A percentile compares a stretch with the other conserved stretches of the same genome.
These are phyloP conservation scores for Camellia oleifera DNA, from an alignment of 179 eudicot genomes.

Conservation along the genomic window DNA sequence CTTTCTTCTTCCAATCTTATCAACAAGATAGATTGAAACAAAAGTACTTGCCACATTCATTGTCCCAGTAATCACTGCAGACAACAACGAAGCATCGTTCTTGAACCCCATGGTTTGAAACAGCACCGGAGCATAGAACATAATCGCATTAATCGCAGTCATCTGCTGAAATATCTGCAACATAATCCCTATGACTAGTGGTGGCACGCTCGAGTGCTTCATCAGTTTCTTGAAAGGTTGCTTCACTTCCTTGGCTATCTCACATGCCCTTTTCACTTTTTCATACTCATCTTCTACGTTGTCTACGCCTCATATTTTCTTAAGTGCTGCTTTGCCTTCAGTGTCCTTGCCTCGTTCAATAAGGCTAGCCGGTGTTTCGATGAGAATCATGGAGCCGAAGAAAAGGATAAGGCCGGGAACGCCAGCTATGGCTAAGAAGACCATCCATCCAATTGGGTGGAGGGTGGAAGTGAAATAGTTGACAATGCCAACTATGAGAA, in stretches of 20 bases:
- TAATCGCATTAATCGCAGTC: slow-evolving; percentile 59
- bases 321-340: slow-evolving; percentile 21
- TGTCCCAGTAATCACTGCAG: slow-evolving; percentile 45
- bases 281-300: slow-evolving; percentile 41
- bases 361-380: slow-evolving; percentile 51
- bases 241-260: slow-evolving; percentile 29
- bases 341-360: slow-evolving; percentile 29
- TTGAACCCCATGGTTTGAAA: slow-evolving; percentile 59
- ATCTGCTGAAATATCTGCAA: slow-evolving; percentile 54
- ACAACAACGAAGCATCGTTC: slow-evolving; percentile 42
- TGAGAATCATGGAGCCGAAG: slow-evolving; percentile 40
- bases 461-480: slow-evolving; percentile 28
- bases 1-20: slow-evolving; percentile 43
- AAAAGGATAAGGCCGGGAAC: slow-evolving; percentile 42
- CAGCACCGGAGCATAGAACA: slow-evolving; percentile 57
- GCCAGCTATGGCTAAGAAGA: slow-evolving; percentile 43
- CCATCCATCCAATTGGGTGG: slow-evolving; percentile 43
- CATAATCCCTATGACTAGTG: slow-evolving; percentile 35
- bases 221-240: slow-evolving; percentile 38
- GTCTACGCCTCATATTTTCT: slow-evolving; percentile 38
- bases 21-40: slow-evolving; percentile 48
- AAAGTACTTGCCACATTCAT: slow-evolving; percentile 49
- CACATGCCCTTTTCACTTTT: slow-evolving; percentile 31
- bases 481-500: slow-evolving; percentile 37
- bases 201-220: slow-evolving; percentile 42